A percentile compares a stretch with the other conserved stretches of the same genome.
Evolutionary conservation across 805 yeast species (phyloP).

Genomic region (Wickerhamomyces chaumierensis): DNA sequence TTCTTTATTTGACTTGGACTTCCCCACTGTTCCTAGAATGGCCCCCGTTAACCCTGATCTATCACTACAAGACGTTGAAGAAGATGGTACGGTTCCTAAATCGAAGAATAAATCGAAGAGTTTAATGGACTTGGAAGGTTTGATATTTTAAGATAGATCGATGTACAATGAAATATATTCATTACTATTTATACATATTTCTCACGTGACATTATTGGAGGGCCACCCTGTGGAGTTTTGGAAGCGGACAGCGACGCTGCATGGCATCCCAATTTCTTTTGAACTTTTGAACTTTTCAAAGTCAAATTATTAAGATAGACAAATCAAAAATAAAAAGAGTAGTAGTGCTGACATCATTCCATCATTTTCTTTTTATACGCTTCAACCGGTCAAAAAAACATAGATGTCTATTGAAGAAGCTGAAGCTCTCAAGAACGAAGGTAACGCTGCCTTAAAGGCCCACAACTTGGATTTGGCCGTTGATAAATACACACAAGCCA

Average conservation of each 20-base stretch:
- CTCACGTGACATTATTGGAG: no score
- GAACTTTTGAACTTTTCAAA: no score
- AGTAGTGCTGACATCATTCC: no score
- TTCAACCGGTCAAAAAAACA: not conserved
- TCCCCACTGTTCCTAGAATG: slow-evolving; percentile 3
- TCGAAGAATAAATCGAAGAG: slow-evolving; percentile 1
- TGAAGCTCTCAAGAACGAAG: slow-evolving; percentile 47
- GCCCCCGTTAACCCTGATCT: not conserved
- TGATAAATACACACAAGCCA: slow-evolving; percentile 64
- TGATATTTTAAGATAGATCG: slow-evolving; percentile 5
- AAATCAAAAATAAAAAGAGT: no score
- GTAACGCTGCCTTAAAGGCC: slow-evolving; percentile 61
- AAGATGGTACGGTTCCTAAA: not conserved
- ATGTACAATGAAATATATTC: no score
- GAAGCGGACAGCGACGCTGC: no score
- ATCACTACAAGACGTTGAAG: not conserved
- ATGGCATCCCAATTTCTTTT: no score
- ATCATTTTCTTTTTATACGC: no score
- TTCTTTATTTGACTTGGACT: not conserved
- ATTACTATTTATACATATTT: no score
- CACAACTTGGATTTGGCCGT: slow-evolving; percentile 57
- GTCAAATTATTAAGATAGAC: no score
- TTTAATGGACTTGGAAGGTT: slow-evolving; percentile 11
- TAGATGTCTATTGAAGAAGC: slow-evolving; percentile 25
- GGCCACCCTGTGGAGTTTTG: no score